phyloP scores from a whole-genome alignment of 2,329 filamentous ascomycete species.

The Aspergillus bombycis region DNA sequence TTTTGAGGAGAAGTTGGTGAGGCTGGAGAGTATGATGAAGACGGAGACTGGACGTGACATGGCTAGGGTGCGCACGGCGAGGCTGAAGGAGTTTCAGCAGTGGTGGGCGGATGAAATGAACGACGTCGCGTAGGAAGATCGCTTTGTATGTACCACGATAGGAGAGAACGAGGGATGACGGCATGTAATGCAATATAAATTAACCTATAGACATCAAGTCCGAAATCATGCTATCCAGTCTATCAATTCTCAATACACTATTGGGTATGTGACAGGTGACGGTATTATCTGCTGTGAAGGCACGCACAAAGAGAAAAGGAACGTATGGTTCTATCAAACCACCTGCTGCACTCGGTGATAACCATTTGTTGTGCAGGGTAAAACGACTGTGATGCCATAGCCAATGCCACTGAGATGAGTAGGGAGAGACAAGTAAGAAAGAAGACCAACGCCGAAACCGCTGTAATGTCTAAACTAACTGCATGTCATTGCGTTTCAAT shows the following conservation, averaged over 20 bases:
- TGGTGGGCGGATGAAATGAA: conserved; percentile 60
- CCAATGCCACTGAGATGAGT: neutral
- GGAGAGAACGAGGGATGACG: neutral
- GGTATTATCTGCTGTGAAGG: neutral
- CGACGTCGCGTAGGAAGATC: neutral
- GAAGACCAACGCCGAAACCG: conserved; percentile 20
- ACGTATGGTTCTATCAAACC: conserved; percentile 2
- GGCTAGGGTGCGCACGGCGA: conserved; percentile 53
- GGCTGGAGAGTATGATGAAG: conserved; percentile 64
- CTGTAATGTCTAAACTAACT: conserved; percentile 23
- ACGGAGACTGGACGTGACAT: conserved; percentile 56
- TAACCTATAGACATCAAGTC: conserved; percentile 2
- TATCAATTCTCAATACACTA: conserved; percentile 13
- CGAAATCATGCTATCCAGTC: conserved; percentile 11
- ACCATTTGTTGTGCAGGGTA: neutral
- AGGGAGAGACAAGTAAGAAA: conserved; percentile 7
- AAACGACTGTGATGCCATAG: neutral
- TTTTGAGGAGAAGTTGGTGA: conserved; percentile 75
- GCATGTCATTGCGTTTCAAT: neutral
- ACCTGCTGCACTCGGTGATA: neutral
- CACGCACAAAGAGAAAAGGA: conserved; percentile 5
- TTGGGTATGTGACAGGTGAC: conserved; percentile 16
- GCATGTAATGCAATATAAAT: neutral
- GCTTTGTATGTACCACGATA: no score
- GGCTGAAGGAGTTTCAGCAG: conserved; percentile 52